phyloP scores from a whole-genome alignment of 1,284 basidiomycete species.

The Rhodotorula sp. region DNA sequence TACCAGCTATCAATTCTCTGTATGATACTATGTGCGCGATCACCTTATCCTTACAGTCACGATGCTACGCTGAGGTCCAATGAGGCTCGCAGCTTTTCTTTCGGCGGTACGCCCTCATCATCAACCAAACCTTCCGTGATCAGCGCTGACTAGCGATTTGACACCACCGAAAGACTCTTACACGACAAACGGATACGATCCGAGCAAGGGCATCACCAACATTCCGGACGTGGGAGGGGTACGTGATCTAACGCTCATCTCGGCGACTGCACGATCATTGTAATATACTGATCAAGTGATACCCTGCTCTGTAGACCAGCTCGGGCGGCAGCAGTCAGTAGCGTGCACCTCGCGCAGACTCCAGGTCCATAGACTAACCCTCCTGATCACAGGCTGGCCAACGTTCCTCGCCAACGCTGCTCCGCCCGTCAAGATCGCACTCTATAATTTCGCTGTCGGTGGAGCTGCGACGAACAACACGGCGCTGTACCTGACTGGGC shows the following conservation, averaged over 20 bases:
- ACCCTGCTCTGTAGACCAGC: background rate
- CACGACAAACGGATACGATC: conserved; percentile 14
- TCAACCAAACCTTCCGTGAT: background rate
- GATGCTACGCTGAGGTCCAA: too few species aligned
- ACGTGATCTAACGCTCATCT: background rate
- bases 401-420: background rate
- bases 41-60: too few species aligned
- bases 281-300: background rate
- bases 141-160: background rate
- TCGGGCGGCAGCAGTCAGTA: conserved; percentile 8
- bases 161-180: conserved; percentile 14
- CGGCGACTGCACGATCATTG: too few species aligned
- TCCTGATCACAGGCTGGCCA: conserved; percentile 1
- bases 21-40: background rate
- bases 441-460: conserved; percentile 20
- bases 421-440: background rate
- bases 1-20: background rate
- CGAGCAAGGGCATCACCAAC: conserved; percentile 5
- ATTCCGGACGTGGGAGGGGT: background rate
- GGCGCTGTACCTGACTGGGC: background rate
- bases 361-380: background rate
- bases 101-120: conserved; percentile 16
- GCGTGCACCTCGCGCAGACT: background rate
- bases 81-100: conserved; percentile 14
- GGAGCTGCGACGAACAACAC: conserved; percentile 21